Conservation (phyloP, 2,329 filamentous ascomycete genomes). For the Aspergillus versicolor region DNA sequence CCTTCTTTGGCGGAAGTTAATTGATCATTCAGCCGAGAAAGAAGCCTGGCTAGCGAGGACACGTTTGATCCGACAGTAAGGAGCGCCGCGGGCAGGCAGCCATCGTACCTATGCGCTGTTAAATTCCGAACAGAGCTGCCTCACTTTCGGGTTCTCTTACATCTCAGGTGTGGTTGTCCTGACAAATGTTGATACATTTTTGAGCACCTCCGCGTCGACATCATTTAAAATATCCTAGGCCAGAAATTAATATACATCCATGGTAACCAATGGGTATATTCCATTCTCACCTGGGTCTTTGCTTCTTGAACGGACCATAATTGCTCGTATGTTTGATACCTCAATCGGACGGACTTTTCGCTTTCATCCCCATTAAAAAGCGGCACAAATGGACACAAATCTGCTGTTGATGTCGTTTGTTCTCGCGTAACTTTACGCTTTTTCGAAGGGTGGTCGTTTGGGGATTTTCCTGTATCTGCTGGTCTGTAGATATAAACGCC, state of each 20-base stretch:
- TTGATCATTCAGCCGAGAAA: constrained; percentile 37
- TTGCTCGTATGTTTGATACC: constrained; percentile 38
- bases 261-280: neutral
- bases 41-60: constrained; percentile 39
- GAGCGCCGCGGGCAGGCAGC: constrained; percentile 42
- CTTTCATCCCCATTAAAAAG: constrained; percentile 42
- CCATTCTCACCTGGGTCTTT: constrained; percentile 37
- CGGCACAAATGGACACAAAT: constrained; percentile 34
- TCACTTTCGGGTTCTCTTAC: constrained; percentile 26
- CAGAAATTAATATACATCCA: constrained; percentile 12
- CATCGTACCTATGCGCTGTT: constrained; percentile 32
- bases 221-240: constrained; percentile 36
- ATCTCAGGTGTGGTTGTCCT: constrained; percentile 32
- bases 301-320: constrained; percentile 41
- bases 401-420: constrained; percentile 8
- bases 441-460: constrained; percentile 53
- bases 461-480: constrained; percentile 38
- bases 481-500: constrained; percentile 64
- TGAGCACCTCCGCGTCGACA: constrained; percentile 40
- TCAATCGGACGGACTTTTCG: constrained; percentile 29
- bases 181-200: constrained; percentile 40
- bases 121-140: constrained; percentile 6
- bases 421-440: constrained; percentile 54
- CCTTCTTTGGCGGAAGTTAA: constrained; percentile 32
- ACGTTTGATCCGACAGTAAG: constrained; percentile 46